Base-by-base conservation (phyloP, 371 early-diverging fungal genomes). In the Funneliformis caledonium region DNA sequence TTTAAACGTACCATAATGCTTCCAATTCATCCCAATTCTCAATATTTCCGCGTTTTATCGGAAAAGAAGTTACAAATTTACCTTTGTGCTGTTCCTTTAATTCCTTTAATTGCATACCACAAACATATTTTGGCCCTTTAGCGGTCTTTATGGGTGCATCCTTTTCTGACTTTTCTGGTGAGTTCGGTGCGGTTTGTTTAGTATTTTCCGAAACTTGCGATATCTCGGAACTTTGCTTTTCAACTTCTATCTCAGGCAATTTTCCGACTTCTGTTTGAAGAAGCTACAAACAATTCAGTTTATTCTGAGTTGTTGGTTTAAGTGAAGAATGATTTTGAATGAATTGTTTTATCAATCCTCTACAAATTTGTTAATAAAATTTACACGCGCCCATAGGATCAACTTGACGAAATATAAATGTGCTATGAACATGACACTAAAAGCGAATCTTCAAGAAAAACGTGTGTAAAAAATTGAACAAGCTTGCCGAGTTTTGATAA, bases 1-100 rank as follows among this genome's bases (percentile, higher is more conserved):
- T n/a, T 2, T 59, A 73, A 31, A 64, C 12, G 7, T 78, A 78
- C 78, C 78, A 78, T 62, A 78, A 4, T n/a, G 67, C 78, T 78
- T 78, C 78, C 31, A 78, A 64, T 45, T 67, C 78, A 31, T 64
- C 78, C 69, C 67, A 68, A 42, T 50, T 78, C 22, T 61, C 61
- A 0, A 78, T 52, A 33, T 50, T 45, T 6, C 78, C 78, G 50
- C 78, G 65, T 67, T 78, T 42, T 26, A 78, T 68, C 33, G 78
- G 78, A 48, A 7, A 43, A 31, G 50, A 61, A 11, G 56, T 61
- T 48, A 48, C 45, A 16, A 70, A 11, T n/a, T 70, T 70, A 9
- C 43, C 43, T 22, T 43, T 33, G 31, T 1, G 31, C 6, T 65
- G 31, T 50, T 74, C 74, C 31, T 52, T 74, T 1, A 74, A 33